phyloP scores from a whole-genome alignment of 2,329 filamentous ascomycete species.

The Coniella vitis region DNA sequence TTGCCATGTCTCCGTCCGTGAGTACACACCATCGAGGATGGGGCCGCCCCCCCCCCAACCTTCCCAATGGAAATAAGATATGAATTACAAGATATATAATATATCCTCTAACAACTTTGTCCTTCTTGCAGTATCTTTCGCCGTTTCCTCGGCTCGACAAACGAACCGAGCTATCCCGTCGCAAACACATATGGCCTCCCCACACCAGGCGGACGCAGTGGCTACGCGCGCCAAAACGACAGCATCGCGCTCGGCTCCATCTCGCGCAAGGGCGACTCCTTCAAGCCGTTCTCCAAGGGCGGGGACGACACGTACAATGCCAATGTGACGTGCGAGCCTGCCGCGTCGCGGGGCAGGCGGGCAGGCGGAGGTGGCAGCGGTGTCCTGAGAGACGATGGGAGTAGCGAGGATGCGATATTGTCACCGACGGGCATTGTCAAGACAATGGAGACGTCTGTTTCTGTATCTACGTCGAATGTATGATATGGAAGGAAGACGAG shows the following conservation, averaged over 20 bases:
- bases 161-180: conserved; percentile 1
- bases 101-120: not conserved
- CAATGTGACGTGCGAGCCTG: not conserved
- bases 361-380: not conserved
- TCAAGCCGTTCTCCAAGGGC: not conserved
- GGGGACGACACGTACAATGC: not conserved
- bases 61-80: not conserved
- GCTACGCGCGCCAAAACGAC: not conserved
- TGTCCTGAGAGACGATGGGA: not conserved
- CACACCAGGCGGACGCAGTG: not conserved
- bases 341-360: not conserved
- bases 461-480: not conserved
- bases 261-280: conserved; percentile 1
- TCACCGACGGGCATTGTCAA: not conserved
- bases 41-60: not conserved
- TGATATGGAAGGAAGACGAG: not conserved
- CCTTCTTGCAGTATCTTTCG: not conserved
- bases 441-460: not conserved
- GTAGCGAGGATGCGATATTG: not conserved
- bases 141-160: conserved; percentile 1
- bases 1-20: conserved; percentile 2
- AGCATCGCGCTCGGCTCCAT: not conserved
- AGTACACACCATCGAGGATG: not conserved
- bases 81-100: too few species aligned
- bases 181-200: not conserved